Evolutionary conservation across 2,329 filamentous ascomycete species (phyloP).

Genomic region (Calonectria ilicicola): DNA sequence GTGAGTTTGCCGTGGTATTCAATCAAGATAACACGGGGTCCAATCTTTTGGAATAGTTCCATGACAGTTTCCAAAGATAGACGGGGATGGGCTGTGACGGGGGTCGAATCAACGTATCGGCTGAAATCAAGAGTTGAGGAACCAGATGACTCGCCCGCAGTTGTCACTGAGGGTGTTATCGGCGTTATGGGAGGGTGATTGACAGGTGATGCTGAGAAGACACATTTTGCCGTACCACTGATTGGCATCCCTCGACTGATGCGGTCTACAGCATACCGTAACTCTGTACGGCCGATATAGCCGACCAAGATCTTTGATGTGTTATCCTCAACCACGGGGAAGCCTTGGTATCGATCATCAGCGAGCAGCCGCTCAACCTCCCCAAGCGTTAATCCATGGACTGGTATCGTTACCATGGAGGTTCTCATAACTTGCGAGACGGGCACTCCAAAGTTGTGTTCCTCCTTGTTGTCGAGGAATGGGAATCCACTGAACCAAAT

Average conservation of each 20-base stretch:
- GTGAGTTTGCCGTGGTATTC: slow-evolving; percentile 88
- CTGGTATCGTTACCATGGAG: slow-evolving; percentile 79
- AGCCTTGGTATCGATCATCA: slow-evolving; percentile 89
- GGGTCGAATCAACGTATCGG: slow-evolving; percentile 89
- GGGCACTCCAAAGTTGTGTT: slow-evolving; percentile 94
- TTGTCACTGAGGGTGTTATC: slow-evolving; percentile 36
- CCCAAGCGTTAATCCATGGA: slow-evolving; percentile 79
- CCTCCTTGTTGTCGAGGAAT: slow-evolving; percentile 96
- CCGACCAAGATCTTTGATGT: slow-evolving; percentile 81
- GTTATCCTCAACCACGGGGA: slow-evolving; percentile 86
- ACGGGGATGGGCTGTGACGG: slow-evolving; percentile 89
- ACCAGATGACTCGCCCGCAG: slow-evolving; percentile 31
- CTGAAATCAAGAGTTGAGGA: slow-evolving; percentile 80
- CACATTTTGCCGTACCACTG: slow-evolving; percentile 77
- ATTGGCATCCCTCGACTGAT: slow-evolving; percentile 77
- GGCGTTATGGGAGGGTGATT: slow-evolving; percentile 48
- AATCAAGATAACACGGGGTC: slow-evolving; percentile 90
- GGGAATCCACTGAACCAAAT: slow-evolving; percentile 99
- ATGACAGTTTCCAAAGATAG: slow-evolving; percentile 96
- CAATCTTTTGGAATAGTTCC: slow-evolving; percentile 99
- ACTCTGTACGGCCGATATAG: slow-evolving; percentile 92
- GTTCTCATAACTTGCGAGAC: slow-evolving; percentile 91
- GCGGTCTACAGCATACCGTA: slow-evolving; percentile 89
- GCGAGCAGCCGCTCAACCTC: slow-evolving; percentile 81
- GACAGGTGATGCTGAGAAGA: slow-evolving; percentile 69